phyloP scores from a whole-genome alignment of 306 rosid genomes.

The Spatholobus suberectus region DNA sequence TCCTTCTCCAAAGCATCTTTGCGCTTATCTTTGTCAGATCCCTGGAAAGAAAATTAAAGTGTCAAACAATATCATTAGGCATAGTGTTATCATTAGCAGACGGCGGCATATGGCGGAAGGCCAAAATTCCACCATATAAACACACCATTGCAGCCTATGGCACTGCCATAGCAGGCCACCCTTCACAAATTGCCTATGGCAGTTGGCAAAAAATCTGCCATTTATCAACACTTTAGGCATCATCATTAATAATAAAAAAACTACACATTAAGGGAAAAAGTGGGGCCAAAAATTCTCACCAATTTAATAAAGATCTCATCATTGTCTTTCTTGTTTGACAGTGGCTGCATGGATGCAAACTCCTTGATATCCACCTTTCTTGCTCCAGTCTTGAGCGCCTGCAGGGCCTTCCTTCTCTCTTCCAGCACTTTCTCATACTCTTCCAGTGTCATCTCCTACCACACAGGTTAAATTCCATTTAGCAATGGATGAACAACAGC shows the following conservation, averaged over 20 bases:
- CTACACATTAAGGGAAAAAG: neutral
- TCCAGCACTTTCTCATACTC: constrained; percentile 89
- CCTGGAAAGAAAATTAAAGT: constrained; percentile 50
- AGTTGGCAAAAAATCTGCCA: too few species aligned
- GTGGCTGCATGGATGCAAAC: constrained; percentile 84
- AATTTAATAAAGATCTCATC: constrained; percentile 77
- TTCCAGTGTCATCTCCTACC: constrained; percentile 94
- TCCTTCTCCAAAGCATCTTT: constrained; percentile 85
- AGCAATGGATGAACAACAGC: constrained; percentile 13
- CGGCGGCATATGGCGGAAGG: too few species aligned
- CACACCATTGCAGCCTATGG: too few species aligned
- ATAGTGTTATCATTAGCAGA: too few species aligned
- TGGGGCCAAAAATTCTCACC: constrained; percentile 50
- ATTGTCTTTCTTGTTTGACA: constrained; percentile 88
- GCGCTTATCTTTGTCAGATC: constrained; percentile 91
- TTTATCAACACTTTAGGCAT: too few species aligned
- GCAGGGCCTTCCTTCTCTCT: constrained; percentile 86
- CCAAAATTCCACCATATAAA: too few species aligned
- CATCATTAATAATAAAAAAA: too few species aligned
- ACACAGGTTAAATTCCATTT: constrained; percentile 22
- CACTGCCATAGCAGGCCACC: too few species aligned
- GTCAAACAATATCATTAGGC: neutral
- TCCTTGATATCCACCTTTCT: constrained; percentile 85
- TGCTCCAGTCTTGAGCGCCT: constrained; percentile 74
- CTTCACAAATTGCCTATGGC: too few species aligned